phyloP scores from a whole-genome alignment of 169 alveolate species.

The Cryptosporidium sp. region DNA sequence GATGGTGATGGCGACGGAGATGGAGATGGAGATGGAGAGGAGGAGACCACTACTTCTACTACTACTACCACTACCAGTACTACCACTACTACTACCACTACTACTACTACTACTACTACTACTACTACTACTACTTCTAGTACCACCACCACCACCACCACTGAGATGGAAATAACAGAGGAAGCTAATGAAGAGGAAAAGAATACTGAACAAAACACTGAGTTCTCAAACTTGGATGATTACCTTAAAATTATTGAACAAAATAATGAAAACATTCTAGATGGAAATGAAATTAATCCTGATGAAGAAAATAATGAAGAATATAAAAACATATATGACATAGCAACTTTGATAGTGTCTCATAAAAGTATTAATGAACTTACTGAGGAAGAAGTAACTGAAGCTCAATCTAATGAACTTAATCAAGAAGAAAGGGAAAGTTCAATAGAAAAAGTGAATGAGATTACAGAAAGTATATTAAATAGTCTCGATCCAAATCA shows the following conservation, averaged over 20 bases:
- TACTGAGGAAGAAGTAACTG: background rate
- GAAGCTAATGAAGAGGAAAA: constrained; percentile 1
- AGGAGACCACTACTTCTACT: constrained; percentile 26
- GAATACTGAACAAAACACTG: background rate
- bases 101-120: constrained; percentile 48
- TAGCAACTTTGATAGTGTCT: constrained; percentile 41
- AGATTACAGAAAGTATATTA: constrained; percentile 4
- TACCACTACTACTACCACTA: constrained; percentile 62
- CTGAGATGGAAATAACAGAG: background rate
- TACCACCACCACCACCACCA: constrained; percentile 53
- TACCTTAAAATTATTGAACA: constrained; percentile 25
- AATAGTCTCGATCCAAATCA: background rate
- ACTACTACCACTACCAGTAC: constrained; percentile 59
- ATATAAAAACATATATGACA: constrained; percentile 29
- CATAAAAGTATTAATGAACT: background rate
- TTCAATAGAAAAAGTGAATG: background rate
- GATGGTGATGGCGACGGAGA: too few species aligned
- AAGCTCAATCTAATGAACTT: background rate
- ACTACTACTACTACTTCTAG: constrained; percentile 60
- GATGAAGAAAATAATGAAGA: constrained; percentile 32
- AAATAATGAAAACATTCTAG: background rate
- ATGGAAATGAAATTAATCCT: background rate
- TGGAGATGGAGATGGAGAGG: too few species aligned
- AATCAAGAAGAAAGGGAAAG: background rate
- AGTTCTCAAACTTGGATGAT: constrained; percentile 15